Base-by-base conservation (phyloP, 441 rosid species). In the Kokia cookei region DNA sequence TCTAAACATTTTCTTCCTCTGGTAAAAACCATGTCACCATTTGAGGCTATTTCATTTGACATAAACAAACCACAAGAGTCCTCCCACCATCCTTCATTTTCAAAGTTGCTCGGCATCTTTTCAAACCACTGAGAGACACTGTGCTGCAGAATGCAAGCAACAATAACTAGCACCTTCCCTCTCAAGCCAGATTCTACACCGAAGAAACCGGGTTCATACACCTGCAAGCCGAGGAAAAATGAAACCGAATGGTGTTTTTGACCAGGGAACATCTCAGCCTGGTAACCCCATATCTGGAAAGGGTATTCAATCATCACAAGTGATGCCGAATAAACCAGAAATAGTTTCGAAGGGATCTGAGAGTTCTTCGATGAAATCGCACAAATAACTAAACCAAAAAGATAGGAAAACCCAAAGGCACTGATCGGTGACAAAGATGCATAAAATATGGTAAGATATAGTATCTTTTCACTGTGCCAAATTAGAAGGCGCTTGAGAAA, bases 221-320 rank as follows among this genome's bases (percentile, higher is more conserved):
- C 61, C 54, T 70, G 74, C 69, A 83, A 71, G 51, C 86, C 86
- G 27, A 78, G 73, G 53, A 75, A 62, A 32, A 47, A 42, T 4
- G 86, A 75, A 48, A 80, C 55, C 37, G 65, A 10, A 65, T 32
- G 76, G 70, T 80, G 75, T 27, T 78, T 80, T 54, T 83, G 84
- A 42, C 86, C 84, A 67, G 83, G 83, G 77, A 83, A 80, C 86
- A 83, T 83, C 59, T 76, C 86, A 3, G 86, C 84, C 65, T 71
- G 80, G 54, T 61, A 71, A 50, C 84, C 86, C 81, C 84, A 83
- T 78, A 78, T 78, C 75, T 83, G 86, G 73, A 83, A 83, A 29
- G 81, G 82, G 74, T 83, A 83, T 54, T 80, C 86, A 37, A 72
- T 32, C 66, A 76, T 75, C 79, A 83, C 73, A 67, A 83, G 74